These are phyloP conservation scores for Colletotrichum scovillei DNA, from an alignment of 2,329 filamentous ascomycete species.

Conservation along the genomic window DNA sequence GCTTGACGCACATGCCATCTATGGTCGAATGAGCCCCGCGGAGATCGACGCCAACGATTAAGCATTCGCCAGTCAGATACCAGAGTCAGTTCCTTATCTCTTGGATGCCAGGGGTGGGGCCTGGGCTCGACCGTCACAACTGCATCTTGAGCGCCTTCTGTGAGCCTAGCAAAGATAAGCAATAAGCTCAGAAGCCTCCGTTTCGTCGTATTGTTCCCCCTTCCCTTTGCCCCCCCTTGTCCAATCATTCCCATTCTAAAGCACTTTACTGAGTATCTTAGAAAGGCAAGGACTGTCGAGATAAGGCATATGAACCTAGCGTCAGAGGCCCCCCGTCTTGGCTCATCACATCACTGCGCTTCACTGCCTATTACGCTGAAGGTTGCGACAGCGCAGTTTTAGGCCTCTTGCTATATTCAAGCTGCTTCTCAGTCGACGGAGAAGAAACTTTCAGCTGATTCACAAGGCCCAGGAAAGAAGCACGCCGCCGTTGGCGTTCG, in stretches of 20 bases:
- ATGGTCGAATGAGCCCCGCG: constrained; percentile 7
- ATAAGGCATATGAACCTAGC: constrained; percentile 31
- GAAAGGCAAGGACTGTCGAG: constrained; percentile 22
- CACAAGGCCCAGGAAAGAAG: neutral
- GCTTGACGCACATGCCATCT: constrained; percentile 10
- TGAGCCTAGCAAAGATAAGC: constrained; percentile 33
- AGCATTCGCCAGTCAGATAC: constrained; percentile 26
- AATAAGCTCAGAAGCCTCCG: constrained; percentile 31
- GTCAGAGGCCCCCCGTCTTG: neutral
- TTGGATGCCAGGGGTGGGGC: constrained; percentile 35
- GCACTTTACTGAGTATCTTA: constrained; percentile 25
- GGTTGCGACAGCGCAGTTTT: neutral
- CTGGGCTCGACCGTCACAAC: constrained; percentile 26
- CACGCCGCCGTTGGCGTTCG: neutral
- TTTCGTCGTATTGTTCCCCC: constrained; percentile 21
- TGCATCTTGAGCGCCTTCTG: constrained; percentile 28
- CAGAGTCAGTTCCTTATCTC: constrained; percentile 32
- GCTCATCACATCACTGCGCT: constrained; percentile 3
- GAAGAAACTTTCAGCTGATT: neutral
- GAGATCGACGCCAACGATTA: constrained; percentile 30
- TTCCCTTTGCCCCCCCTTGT: neutral
- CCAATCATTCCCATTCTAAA: constrained; percentile 21
- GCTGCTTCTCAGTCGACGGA: neutral
- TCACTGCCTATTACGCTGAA: neutral
- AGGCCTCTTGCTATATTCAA: neutral